Percentiles rank a stretch among this genome's conserved stretches.
These are phyloP conservation scores for Podaxis sp. DNA, from an alignment of 768 basidiomycete species.

Conservation along the genomic window DNA sequence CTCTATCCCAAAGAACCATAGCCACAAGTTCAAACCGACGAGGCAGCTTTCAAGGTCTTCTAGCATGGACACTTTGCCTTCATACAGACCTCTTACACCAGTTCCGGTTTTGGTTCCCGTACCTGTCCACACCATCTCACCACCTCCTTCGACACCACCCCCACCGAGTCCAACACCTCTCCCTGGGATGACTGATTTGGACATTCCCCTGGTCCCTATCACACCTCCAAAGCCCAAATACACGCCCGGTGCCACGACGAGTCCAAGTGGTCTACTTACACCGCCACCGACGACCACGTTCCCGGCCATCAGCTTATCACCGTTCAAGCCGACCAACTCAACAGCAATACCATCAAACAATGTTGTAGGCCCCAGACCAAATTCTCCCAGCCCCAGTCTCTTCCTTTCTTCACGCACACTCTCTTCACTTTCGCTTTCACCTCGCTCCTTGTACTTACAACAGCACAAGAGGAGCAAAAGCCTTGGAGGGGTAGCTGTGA, in stretches of 20 bases:
- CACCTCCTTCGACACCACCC: slow-evolving; percentile 8
- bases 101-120: slow-evolving; percentile 10
- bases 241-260: neutral
- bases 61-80: slow-evolving; percentile 11
- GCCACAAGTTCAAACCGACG: neutral
- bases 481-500: slow-evolving; percentile 11
- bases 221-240: neutral
- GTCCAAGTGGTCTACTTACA: slow-evolving; percentile 4
- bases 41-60: slow-evolving; percentile 2
- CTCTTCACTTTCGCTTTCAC: slow-evolving; percentile 13
- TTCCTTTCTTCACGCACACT: slow-evolving; percentile 13
- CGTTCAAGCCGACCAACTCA: slow-evolving; percentile 5
- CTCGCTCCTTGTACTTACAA: slow-evolving; percentile 1
- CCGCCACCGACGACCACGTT: slow-evolving; percentile 5
- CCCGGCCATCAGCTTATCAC: slow-evolving; percentile 12
- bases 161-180: slow-evolving; percentile 6
- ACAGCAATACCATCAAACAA: neutral
- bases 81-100: slow-evolving; percentile 10
- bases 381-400: slow-evolving; percentile 2
- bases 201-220: slow-evolving; percentile 9
- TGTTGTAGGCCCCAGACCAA: neutral
- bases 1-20: neutral
- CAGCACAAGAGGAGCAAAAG: slow-evolving; percentile 9
- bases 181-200: neutral
- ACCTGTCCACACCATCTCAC: neutral